Percentiles rank a stretch among this genome's conserved stretches.
These are phyloP conservation scores for Epichloe glyceriae DNA, from an alignment of 2,329 filamentous ascomycete genomes.

Conservation along the genomic window DNA sequence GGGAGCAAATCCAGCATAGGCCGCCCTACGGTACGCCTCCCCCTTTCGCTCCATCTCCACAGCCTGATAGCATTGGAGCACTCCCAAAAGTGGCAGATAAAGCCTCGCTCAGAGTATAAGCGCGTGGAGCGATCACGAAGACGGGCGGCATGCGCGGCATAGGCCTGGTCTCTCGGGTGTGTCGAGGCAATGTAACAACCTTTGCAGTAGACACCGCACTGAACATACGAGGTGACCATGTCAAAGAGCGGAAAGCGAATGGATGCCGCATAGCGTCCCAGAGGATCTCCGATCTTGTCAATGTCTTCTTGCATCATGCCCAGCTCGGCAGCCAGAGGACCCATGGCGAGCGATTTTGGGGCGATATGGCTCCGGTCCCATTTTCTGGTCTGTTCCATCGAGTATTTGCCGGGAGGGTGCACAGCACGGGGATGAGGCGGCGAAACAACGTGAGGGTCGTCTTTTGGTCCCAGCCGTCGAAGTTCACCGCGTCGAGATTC, in stretches of 20 bases:
- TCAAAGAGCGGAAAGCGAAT: not conserved
- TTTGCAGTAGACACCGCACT: not conserved
- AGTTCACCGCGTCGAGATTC: not conserved
- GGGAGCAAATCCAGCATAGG: not conserved
- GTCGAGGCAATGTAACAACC: not conserved
- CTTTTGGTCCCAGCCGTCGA: not conserved
- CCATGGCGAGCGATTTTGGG: too few species aligned
- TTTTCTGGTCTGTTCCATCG: not conserved
- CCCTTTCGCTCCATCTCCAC: not conserved
- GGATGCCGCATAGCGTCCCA: not conserved
- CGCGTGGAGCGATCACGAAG: not conserved
- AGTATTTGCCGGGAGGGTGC: slow-evolving; percentile 1
- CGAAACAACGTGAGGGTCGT: not conserved
- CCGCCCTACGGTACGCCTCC: not conserved
- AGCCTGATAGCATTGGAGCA: slow-evolving; percentile 1
- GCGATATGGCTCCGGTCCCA: too few species aligned
- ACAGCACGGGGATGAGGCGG: not conserved
- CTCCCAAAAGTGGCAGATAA: not conserved
- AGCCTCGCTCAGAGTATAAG: not conserved
- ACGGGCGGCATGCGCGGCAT: not conserved
- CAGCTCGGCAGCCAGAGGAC: too few species aligned
- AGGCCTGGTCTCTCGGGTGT: not conserved
- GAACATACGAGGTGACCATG: not conserved
- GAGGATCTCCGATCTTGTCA: not conserved
- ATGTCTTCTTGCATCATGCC: not conserved